Percentiles rank a stretch among this genome's conserved stretches.
Evolutionary conservation across 2,329 filamentous ascomycete species (phyloP).

Genomic region (Chaetomium sp.): DNA sequence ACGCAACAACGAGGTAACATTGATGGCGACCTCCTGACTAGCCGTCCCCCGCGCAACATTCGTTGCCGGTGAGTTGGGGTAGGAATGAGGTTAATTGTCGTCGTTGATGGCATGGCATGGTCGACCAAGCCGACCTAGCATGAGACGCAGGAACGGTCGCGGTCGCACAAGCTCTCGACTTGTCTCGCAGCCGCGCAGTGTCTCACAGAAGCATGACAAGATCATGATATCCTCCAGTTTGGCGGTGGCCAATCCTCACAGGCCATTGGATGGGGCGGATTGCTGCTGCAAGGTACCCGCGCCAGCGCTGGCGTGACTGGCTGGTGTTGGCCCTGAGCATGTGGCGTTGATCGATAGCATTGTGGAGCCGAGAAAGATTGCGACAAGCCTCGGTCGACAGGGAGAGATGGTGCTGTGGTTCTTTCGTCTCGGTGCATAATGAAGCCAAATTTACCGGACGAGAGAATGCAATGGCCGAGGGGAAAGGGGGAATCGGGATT

Average conservation of each 20-base stretch:
- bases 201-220: not conserved
- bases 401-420: constrained; percentile 3
- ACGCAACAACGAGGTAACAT: no score
- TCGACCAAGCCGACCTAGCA: no score
- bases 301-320: not conserved
- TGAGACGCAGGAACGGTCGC: no score
- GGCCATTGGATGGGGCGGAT: constrained; percentile 1
- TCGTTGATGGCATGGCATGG: no score
- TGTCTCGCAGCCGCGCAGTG: not conserved
- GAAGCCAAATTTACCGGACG: constrained; percentile 13
- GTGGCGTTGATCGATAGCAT: constrained; percentile 11
- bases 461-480: constrained; percentile 12
- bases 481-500: not conserved
- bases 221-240: not conserved
- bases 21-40: no score
- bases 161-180: no score
- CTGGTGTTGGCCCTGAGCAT: not conserved
- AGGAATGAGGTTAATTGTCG: no score
- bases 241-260: not conserved
- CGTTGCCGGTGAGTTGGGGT: no score
- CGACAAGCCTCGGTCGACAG: constrained; percentile 6
- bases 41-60: no score
- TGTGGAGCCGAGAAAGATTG: constrained; percentile 13
- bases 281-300: constrained; percentile 17
- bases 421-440: constrained; percentile 13